Conservation (phyloP, 148 eudicot species). For the Silene conica region DNA sequence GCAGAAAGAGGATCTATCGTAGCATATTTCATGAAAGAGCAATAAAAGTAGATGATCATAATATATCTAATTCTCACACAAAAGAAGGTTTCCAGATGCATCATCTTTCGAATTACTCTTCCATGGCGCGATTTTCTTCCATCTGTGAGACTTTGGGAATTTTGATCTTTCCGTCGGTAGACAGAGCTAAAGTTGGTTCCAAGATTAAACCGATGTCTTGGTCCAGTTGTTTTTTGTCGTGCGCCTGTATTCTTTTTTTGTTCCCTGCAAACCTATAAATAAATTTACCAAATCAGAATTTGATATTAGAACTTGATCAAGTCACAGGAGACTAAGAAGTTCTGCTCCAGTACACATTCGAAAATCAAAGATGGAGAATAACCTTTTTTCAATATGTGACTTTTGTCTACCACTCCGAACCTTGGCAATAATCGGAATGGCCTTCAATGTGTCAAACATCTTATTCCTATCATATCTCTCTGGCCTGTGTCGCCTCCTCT, state of each 20-base stretch:
- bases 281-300: not conserved
- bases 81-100: not conserved
- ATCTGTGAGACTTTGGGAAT: slow-evolving; percentile 37
- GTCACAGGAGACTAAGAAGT: not conserved
- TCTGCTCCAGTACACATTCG: not conserved
- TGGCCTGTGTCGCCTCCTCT: slow-evolving; percentile 92
- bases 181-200: slow-evolving; percentile 43
- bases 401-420: slow-evolving; percentile 41
- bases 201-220: slow-evolving; percentile 45
- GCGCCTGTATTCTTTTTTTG: slow-evolving; percentile 22
- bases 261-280: slow-evolving; percentile 52
- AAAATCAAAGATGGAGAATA: slow-evolving; percentile 7
- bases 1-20: not conserved
- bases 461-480: slow-evolving; percentile 88
- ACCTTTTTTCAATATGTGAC: slow-evolving; percentile 53
- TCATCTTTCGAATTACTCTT: slow-evolving; percentile 41
- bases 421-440: slow-evolving; percentile 66
- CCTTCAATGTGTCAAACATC: slow-evolving; percentile 55
- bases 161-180: slow-evolving; percentile 32
- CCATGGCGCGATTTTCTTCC: slow-evolving; percentile 59
- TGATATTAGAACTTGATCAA: too few relatives aligned
- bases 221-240: slow-evolving; percentile 38
- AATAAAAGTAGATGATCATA: not conserved
- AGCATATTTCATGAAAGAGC: not conserved
- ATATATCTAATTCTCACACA: not conserved